Evolutionary conservation across 2,329 filamentous ascomycete species (phyloP).

Genomic region (Hypoxylon sp.): DNA sequence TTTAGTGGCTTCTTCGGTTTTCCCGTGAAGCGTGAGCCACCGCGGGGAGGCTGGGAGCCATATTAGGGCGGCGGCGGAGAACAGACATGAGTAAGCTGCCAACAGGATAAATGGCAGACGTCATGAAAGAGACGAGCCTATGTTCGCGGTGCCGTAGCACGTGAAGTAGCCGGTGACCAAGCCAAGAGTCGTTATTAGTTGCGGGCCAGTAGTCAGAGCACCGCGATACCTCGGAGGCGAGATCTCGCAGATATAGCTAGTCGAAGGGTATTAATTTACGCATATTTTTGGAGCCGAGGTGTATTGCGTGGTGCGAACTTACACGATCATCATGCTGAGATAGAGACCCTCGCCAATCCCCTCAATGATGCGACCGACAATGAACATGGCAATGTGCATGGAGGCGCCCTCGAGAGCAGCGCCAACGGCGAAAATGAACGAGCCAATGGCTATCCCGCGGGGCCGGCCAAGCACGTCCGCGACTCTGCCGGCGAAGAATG

Average conservation of each 20-base stretch:
- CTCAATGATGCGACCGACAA: slow-evolving; percentile 66
- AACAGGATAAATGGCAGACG: slow-evolving; percentile 65
- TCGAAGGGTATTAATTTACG: not conserved
- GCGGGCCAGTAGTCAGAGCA: slow-evolving; percentile 66
- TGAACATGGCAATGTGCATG: slow-evolving; percentile 48
- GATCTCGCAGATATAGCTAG: slow-evolving; percentile 71
- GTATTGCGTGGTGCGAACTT: slow-evolving; percentile 4
- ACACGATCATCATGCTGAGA: slow-evolving; percentile 54
- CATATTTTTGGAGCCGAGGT: slow-evolving; percentile 54
- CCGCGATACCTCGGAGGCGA: slow-evolving; percentile 67
- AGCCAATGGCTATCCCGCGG: slow-evolving; percentile 65
- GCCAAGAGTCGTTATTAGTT: slow-evolving; percentile 67
- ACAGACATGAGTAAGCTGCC: slow-evolving; percentile 55
- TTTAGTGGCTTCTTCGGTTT: slow-evolving; percentile 60
- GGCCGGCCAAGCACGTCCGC: slow-evolving; percentile 68
- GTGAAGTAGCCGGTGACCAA: slow-evolving; percentile 71
- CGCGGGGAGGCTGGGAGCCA: slow-evolving; percentile 67
- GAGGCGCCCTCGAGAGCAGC: slow-evolving; percentile 46
- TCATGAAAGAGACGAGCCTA: slow-evolving; percentile 64
- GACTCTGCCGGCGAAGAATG: slow-evolving; percentile 70
- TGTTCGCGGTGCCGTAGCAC: slow-evolving; percentile 69
- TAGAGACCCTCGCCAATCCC: slow-evolving; percentile 71
- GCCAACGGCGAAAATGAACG: slow-evolving; percentile 62
- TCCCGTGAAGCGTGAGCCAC: slow-evolving; percentile 65
- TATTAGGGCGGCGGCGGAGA: slow-evolving; percentile 48